Base-by-base conservation (phyloP, 306 rosid species). In the Potentilla sterilis region DNA sequence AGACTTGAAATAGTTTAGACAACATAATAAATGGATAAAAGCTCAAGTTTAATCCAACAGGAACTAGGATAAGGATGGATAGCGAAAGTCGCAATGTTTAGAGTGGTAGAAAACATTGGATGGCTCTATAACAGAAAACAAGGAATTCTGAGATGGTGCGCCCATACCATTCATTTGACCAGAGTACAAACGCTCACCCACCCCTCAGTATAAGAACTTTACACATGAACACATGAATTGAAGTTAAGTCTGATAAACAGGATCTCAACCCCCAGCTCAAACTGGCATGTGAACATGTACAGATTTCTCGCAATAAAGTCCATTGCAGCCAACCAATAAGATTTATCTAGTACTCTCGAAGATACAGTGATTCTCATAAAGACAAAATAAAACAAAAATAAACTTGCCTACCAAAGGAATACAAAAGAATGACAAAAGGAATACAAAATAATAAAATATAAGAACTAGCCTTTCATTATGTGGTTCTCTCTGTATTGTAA, bases 381-480 rank as follows among this genome's bases (percentile, higher is more conserved):
- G n/a, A 70, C 19, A 4, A 28, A 47, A 2, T 9, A 7, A 4
- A 7, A 32, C 32, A 49, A 51, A 12, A 38, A 34, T 8, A 71
- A 34, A 2, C 5, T 28, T 58, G 64, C 37, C 64, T 58, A 4
- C 9, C n/a, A 21, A 71, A 51, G 12, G 12, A 69, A 46, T 28
- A 75, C 65, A 42, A 80, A 49, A 28, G 40, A 49, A 44, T 24
- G 3, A 14, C 46, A 9, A 5, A 46, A 22, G 32, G 49, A 32
- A 38, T 2, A 5, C 40, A 37, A 28, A 68, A 46, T 14, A 14
- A 55, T 10, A 32, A 11, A 28, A 41, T 18, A 12, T 32, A 19
- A 7, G 64, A 71, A 52, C 38, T 11, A 24, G 48, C 75, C 12
- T 55, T 72, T 55, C 19, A 55, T 21, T 72, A 21, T n/a, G 61